phyloP scores from a whole-genome alignment of 441 rosid species.

The Euphorbia corollata region DNA sequence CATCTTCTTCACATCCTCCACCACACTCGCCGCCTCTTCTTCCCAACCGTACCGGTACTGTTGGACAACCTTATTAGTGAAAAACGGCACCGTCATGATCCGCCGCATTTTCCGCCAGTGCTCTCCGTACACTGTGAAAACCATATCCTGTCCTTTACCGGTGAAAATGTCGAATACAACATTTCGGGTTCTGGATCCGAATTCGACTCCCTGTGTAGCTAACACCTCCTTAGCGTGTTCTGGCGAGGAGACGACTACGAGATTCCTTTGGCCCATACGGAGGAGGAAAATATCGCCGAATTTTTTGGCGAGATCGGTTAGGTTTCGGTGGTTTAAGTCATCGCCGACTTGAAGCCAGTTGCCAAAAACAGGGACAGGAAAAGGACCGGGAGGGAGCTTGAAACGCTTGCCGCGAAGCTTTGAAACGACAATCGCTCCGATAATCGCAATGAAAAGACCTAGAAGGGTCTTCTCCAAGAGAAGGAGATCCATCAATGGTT shows the following conservation, averaged over 20 bases:
- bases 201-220: slow-evolving; percentile 88
- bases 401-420: slow-evolving; percentile 75
- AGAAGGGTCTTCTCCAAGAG: slow-evolving; percentile 74
- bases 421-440: slow-evolving; percentile 56
- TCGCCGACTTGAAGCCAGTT: slow-evolving; percentile 98
- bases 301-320: slow-evolving; percentile 63
- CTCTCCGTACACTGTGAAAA: slow-evolving; percentile 92
- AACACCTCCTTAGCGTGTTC: slow-evolving; percentile 73
- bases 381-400: slow-evolving; percentile 84
- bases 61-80: slow-evolving; percentile 90
- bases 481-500: slow-evolving; percentile 59
- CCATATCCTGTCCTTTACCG: slow-evolving; percentile 96
- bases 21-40: slow-evolving; percentile 60
- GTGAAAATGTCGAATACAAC: slow-evolving; percentile 95
- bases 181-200: slow-evolving; percentile 86
- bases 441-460: slow-evolving; percentile 56
- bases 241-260: slow-evolving; percentile 82
- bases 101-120: slow-evolving; percentile 96
- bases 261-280: slow-evolving; percentile 90
- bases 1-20: slow-evolving; percentile 68
- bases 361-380: slow-evolving; percentile 78
- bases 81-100: slow-evolving; percentile 96
- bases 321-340: slow-evolving; percentile 81
- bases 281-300: slow-evolving; percentile 72
- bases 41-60: slow-evolving; percentile 79